These are phyloP conservation scores for Pestalotiopsis sp. DNA, from an alignment of 2,329 filamentous ascomycete genomes.

Conservation along the genomic window DNA sequence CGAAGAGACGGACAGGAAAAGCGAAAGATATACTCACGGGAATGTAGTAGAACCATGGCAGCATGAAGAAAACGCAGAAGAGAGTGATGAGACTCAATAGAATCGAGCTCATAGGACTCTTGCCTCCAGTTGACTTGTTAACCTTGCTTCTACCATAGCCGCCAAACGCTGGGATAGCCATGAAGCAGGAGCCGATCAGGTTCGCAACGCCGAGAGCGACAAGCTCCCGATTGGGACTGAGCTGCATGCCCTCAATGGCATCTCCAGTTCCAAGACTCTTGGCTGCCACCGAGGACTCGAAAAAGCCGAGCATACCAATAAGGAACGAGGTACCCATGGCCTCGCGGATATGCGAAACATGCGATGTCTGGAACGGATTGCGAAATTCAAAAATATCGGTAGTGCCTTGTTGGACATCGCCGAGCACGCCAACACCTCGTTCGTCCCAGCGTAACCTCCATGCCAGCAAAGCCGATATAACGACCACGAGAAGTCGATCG, in stretches of 20 bases:
- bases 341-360: conserved; percentile 82
- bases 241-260: conserved; percentile 75
- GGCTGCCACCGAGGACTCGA: conserved; percentile 94
- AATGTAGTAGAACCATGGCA: conserved; percentile 93
- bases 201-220: conserved; percentile 91
- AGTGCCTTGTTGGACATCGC: conserved; percentile 73
- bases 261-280: conserved; percentile 79
- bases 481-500: conserved; percentile 88
- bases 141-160: conserved; percentile 96
- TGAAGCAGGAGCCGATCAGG: conserved; percentile 87
- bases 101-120: conserved; percentile 91
- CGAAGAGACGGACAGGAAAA: neutral
- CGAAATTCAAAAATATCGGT: conserved; percentile 78
- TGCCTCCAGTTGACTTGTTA: conserved; percentile 88
- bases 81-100: conserved; percentile 83
- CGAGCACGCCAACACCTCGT: conserved; percentile 81
- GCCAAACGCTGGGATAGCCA: conserved; percentile 90
- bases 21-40: conserved; percentile 64
- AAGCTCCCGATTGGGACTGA: conserved; percentile 91
- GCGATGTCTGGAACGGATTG: conserved; percentile 78
- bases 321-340: conserved; percentile 91
- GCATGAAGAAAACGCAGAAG: conserved; percentile 76
- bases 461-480: conserved; percentile 79
- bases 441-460: conserved; percentile 78
- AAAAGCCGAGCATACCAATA: conserved; percentile 95